A percentile compares a stretch with the other conserved stretches of the same genome.
phyloP scores from a whole-genome alignment of 116 monocot genomes.

The Phalaenopsis hybrid region DNA sequence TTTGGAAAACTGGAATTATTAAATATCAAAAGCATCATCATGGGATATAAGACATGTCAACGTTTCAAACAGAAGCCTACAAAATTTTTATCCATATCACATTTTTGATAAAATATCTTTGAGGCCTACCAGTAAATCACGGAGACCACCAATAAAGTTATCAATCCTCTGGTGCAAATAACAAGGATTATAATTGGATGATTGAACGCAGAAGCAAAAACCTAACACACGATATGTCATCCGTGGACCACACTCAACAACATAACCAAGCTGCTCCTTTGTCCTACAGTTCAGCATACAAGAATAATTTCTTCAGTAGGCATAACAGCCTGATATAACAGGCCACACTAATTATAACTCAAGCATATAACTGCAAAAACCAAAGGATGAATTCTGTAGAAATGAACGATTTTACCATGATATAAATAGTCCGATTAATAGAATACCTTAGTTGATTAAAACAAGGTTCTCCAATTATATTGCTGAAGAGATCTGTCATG shows the following conservation, averaged over 20 bases:
- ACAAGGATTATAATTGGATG: conserved; percentile 69
- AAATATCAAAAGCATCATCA: neutral
- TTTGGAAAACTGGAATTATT: neutral
- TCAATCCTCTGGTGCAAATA: conserved; percentile 67
- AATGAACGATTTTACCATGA: neutral
- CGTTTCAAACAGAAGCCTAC: neutral
- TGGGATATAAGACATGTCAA: neutral
- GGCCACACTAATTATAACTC: neutral
- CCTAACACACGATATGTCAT: conserved; percentile 82
- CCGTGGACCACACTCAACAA: conserved; percentile 68
- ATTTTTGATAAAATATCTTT: neutral
- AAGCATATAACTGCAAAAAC: conserved; percentile 1
- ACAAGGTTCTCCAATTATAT: conserved; percentile 76
- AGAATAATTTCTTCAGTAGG: neutral
- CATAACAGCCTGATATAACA: neutral
- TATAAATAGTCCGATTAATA: neutral
- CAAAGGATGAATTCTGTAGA: neutral
- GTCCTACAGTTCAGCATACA: conserved; percentile 47
- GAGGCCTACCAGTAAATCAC: conserved; percentile 57
- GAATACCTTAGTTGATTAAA: conserved; percentile 86
- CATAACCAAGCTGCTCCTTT: conserved; percentile 95
- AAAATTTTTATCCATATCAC: neutral
- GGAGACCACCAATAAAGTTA: conserved; percentile 50
- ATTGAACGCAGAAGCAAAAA: conserved; percentile 81
- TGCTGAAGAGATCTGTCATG: conserved; percentile 70